A percentile compares a stretch with the other conserved stretches of the same genome.
phyloP scores from a whole-genome alignment of 2,329 filamentous ascomycete species.

The Hymenoscyphus fructigenus region DNA sequence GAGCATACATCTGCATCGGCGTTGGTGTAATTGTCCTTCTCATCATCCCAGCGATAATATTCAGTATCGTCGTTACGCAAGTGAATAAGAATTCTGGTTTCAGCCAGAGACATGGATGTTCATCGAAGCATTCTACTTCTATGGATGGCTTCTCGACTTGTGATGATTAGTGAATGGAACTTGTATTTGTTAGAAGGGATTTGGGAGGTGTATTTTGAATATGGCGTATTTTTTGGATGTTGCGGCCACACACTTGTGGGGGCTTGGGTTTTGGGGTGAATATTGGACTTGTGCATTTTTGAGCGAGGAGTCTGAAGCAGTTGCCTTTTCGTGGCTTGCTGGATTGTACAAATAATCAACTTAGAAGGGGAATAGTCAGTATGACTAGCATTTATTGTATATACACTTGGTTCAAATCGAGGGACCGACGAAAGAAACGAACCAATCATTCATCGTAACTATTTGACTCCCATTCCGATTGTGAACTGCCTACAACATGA shows the following conservation, averaged over 20 bases:
- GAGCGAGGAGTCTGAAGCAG: neutral
- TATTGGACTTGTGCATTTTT: neutral
- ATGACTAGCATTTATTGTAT: neutral
- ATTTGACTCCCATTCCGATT: too few relatives aligned
- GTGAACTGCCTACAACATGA: too few relatives aligned
- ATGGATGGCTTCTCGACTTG: neutral
- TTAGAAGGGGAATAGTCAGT: neutral
- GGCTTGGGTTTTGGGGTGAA: neutral
- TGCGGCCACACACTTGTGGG: neutral
- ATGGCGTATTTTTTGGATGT: neutral
- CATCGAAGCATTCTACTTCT: neutral
- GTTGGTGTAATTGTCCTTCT: neutral
- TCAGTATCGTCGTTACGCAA: neutral
- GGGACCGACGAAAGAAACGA: neutral
- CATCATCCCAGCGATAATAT: slow-evolving; percentile 5
- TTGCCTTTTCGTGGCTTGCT: neutral
- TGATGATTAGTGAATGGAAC: neutral
- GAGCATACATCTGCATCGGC: slow-evolving; percentile 3
- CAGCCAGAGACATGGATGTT: neutral
- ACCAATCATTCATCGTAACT: too few relatives aligned
- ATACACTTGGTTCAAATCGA: neutral
- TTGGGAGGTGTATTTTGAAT: neutral
- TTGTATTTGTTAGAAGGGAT: neutral
- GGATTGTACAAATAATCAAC: neutral
- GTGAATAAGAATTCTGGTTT: neutral